Conservation (phyloP, 129 eudicot species). For the Flaveria brownii region DNA sequence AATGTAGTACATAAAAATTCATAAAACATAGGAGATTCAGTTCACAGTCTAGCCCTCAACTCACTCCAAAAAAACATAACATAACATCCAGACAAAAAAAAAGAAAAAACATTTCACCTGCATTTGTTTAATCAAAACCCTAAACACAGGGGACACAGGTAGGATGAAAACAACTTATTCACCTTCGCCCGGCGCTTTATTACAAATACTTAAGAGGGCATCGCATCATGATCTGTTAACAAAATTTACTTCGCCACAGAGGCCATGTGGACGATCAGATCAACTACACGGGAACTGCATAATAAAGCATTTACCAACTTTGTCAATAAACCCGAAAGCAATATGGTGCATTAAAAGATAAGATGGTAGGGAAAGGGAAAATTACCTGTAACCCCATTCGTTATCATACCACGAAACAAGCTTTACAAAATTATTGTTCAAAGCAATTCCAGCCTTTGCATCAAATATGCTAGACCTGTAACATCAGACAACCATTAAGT, state of each 20-base stretch:
- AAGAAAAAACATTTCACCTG: no score
- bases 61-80: no score
- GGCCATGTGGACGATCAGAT: conserved; percentile 68
- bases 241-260: conserved; percentile 41
- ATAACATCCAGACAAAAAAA: no score
- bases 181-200: conserved; percentile 31
- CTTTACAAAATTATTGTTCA: conserved; percentile 63
- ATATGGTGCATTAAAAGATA: neutral
- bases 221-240: neutral
- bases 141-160: conserved; percentile 16
- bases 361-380: neutral
- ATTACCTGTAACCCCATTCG: conserved; percentile 90
- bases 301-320: neutral
- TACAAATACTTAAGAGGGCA: conserved; percentile 3
- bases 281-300: conserved; percentile 67
- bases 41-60: conserved; percentile 2
- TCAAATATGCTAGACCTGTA: conserved; percentile 80
- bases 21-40: conserved; percentile 22
- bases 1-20: neutral
- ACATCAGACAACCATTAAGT: conserved; percentile 10
- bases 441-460: conserved; percentile 84
- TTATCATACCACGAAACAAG: conserved; percentile 81
- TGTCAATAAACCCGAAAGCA: neutral
- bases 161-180: conserved; percentile 22
- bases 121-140: conserved; percentile 25